A percentile compares a stretch with the other conserved stretches of the same genome.
These are phyloP conservation scores for Leishmania mexicana DNA, from an alignment of 208 protist species.

Conservation along the genomic window DNA sequence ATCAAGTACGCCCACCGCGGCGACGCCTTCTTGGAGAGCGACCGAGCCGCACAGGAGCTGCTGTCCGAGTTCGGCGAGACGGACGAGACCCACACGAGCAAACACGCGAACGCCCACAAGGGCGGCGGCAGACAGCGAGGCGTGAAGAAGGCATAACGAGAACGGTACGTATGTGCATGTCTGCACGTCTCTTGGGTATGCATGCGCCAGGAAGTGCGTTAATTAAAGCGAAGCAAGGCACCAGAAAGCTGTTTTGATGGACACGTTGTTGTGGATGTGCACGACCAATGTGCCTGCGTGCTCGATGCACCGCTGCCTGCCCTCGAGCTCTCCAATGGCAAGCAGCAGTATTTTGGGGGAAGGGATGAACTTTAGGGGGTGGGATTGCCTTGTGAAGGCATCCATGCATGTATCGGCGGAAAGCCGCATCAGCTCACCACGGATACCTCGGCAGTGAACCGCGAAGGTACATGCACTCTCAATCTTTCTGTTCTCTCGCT, in stretches of 20 bases:
- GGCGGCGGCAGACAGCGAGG: constrained; percentile 1
- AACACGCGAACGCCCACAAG: constrained; percentile 5
- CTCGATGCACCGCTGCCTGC: neutral
- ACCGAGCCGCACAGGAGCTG: constrained; percentile 49
- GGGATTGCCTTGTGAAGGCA: neutral
- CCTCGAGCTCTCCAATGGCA: neutral
- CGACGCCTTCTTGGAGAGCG: constrained; percentile 33
- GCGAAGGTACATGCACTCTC: neutral
- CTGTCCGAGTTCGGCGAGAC: constrained; percentile 54
- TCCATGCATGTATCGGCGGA: neutral
- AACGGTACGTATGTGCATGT: neutral
- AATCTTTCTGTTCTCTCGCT: neutral
- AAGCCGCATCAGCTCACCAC: neutral
- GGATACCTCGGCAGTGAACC: neutral
- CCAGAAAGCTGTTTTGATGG: neutral
- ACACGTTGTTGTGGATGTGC: neutral
- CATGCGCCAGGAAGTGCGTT: neutral
- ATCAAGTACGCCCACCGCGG: constrained; percentile 68
- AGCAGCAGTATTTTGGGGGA: neutral
- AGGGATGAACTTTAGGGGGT: neutral
- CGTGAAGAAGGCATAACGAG: constrained; percentile 6
- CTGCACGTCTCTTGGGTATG: neutral
- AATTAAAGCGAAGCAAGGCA: neutral
- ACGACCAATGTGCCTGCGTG: neutral
- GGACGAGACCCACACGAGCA: constrained; percentile 28